Evolutionary conservation across 192 early-diverging fungal genomes (phyloP).

Genomic region (Endogone sp.): DNA sequence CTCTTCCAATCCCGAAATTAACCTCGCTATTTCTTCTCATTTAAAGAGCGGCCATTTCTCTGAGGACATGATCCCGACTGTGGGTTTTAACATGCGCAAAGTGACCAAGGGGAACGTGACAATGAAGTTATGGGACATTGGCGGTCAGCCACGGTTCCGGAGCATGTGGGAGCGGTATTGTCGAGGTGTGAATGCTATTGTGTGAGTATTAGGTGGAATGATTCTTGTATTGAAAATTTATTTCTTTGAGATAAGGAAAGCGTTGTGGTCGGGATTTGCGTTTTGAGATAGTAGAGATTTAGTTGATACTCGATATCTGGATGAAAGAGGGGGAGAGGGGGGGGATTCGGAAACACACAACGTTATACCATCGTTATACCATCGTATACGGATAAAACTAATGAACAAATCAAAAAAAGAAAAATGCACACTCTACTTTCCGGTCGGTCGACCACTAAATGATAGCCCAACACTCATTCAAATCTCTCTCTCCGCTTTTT

Average conservation of each 20-base stretch:
- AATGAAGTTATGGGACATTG: slow-evolving; percentile 99
- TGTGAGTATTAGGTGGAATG: slow-evolving; percentile 56
- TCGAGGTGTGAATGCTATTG: slow-evolving; percentile 95
- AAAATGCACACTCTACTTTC: too few relatives aligned
- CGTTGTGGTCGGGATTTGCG: too few relatives aligned
- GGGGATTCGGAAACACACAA: too few relatives aligned
- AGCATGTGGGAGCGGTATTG: slow-evolving; percentile 95
- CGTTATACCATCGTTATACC: too few relatives aligned
- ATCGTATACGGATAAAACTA: too few relatives aligned
- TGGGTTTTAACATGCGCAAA: slow-evolving; percentile 99
- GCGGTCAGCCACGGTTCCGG: slow-evolving; percentile 95
- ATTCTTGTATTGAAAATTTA: neutral
- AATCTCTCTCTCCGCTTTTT: too few relatives aligned
- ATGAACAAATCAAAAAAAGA: too few relatives aligned
- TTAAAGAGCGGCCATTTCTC: slow-evolving; percentile 69
- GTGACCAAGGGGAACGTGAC: slow-evolving; percentile 90
- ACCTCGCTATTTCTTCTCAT: slow-evolving; percentile 3
- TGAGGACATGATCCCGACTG: slow-evolving; percentile 94
- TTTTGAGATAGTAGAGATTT: too few relatives aligned
- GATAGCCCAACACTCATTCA: neutral
- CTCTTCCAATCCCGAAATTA: neutral
- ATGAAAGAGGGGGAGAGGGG: too few relatives aligned
- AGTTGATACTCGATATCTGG: too few relatives aligned
- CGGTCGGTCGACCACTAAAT: too few relatives aligned
- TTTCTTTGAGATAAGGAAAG: neutral